Percentiles rank a stretch among this genome's conserved stretches.
Conservation (phyloP, 2,329 filamentous ascomycete species). For the Penicillium sp. region DNA sequence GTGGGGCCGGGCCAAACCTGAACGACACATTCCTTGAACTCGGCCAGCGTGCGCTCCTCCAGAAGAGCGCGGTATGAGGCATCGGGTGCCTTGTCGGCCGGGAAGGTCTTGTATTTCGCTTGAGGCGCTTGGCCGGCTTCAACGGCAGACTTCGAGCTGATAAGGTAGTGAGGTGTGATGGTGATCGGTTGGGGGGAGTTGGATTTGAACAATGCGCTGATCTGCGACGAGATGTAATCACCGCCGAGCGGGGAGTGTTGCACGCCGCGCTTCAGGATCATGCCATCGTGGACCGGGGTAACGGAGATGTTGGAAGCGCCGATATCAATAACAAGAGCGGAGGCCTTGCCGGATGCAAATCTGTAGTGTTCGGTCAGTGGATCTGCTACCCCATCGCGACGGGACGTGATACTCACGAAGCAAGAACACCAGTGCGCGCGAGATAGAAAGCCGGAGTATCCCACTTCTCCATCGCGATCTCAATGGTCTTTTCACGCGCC, state of each 20-base stretch:
- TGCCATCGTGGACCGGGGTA: conserved; percentile 89
- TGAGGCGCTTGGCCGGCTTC: conserved; percentile 81
- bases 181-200: conserved; percentile 69
- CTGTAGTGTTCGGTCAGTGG: conserved; percentile 31
- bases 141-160: conserved; percentile 84
- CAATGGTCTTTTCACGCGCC: conserved; percentile 88
- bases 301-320: conserved; percentile 87
- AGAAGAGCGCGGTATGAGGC: conserved; percentile 79
- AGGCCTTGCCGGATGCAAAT: conserved; percentile 90
- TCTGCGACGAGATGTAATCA: conserved; percentile 85
- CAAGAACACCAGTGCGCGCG: conserved; percentile 82
- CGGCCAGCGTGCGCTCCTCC: conserved; percentile 88
- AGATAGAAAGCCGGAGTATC: conserved; percentile 93
- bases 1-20: conserved; percentile 87
- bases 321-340: conserved; percentile 87
- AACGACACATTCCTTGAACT: conserved; percentile 97
- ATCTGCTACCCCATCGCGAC: neutral
- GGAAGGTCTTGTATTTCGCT: conserved; percentile 72
- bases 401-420: conserved; percentile 58
- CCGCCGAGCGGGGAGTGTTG: conserved; percentile 84
- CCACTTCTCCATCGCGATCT: conserved; percentile 97
- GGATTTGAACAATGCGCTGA: conserved; percentile 75
- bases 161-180: conserved; percentile 81
- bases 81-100: conserved; percentile 56
- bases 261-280: conserved; percentile 88